Evolutionary conservation across 306 rosid species (phyloP).

Genomic region (Alnus rubra): DNA sequence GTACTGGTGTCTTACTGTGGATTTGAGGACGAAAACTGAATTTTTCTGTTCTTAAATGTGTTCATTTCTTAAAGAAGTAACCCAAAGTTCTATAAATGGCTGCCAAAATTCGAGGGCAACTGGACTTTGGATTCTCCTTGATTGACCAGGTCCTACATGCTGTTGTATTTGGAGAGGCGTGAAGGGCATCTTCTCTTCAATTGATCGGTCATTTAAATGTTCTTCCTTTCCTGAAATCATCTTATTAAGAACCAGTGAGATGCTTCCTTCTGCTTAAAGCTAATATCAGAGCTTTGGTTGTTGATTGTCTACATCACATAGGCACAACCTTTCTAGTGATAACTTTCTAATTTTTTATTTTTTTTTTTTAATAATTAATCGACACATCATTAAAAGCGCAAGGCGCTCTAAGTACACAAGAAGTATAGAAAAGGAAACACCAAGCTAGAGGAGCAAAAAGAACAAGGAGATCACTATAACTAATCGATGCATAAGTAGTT

Average conservation of each 20-base stretch:
- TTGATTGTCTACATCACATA: background rate
- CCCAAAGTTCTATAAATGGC: background rate
- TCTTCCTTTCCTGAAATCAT: slow-evolving; percentile 19
- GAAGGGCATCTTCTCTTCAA: slow-evolving; percentile 3
- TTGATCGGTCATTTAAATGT: slow-evolving; percentile 3
- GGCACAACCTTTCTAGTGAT: background rate
- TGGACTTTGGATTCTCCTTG: background rate
- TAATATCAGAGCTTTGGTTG: background rate
- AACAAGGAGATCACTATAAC: no score
- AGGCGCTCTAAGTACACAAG: no score
- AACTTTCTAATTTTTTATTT: background rate
- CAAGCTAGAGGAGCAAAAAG: no score
- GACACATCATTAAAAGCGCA: no score
- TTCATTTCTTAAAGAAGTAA: background rate
- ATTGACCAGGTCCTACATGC: background rate
- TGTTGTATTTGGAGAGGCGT: background rate
- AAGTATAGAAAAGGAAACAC: no score
- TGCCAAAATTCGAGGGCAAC: background rate
- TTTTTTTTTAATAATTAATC: no score
- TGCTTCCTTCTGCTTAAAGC: slow-evolving; percentile 6
- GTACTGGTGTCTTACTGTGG: background rate
- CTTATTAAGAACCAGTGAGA: background rate
- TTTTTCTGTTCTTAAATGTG: background rate
- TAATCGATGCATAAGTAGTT: no score
- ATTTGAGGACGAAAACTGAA: background rate